phyloP scores from a whole-genome alignment of 139 green algal genomes.

The Ostreobium quekettii region DNA sequence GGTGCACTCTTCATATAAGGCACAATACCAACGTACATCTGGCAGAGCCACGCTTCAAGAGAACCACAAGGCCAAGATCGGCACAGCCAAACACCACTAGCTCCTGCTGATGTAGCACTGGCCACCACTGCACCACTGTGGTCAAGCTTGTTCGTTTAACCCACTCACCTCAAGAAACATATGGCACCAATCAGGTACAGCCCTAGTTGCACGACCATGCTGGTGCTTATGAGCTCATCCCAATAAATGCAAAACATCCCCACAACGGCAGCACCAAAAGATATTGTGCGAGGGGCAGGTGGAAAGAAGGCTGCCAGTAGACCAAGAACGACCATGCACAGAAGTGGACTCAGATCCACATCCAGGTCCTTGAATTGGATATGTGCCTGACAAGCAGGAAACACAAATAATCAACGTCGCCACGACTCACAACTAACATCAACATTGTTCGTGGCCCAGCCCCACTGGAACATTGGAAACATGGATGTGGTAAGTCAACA shows the following conservation, averaged over 20 bases:
- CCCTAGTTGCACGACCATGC: constrained; percentile 41
- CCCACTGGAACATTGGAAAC: not conserved
- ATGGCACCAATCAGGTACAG: constrained; percentile 55
- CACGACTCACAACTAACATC: not conserved
- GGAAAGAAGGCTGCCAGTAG: constrained; percentile 53
- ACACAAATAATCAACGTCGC: not conserved
- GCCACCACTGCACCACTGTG: too few species aligned
- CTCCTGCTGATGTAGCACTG: too few species aligned
- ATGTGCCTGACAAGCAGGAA: not conserved
- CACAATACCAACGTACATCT: too few species aligned
- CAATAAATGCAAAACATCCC: constrained; percentile 38
- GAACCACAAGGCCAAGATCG: too few species aligned
- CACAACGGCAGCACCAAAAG: constrained; percentile 41
- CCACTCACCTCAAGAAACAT: constrained; percentile 54
- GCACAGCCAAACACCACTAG: too few species aligned
- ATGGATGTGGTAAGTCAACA: not conserved
- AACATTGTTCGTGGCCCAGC: not conserved
- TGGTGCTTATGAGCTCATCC: constrained; percentile 39
- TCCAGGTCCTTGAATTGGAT: constrained; percentile 20
- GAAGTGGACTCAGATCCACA: constrained; percentile 27
- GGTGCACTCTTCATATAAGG: too few species aligned
- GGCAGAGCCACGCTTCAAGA: too few species aligned
- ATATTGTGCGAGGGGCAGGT: constrained; percentile 45
- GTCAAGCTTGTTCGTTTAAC: too few species aligned
- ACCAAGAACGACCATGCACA: constrained; percentile 18